Percentiles rank a stretch among this genome's conserved stretches.
phyloP scores from a whole-genome alignment of 2,329 filamentous ascomycete species.

The Helminthosporium solani region DNA sequence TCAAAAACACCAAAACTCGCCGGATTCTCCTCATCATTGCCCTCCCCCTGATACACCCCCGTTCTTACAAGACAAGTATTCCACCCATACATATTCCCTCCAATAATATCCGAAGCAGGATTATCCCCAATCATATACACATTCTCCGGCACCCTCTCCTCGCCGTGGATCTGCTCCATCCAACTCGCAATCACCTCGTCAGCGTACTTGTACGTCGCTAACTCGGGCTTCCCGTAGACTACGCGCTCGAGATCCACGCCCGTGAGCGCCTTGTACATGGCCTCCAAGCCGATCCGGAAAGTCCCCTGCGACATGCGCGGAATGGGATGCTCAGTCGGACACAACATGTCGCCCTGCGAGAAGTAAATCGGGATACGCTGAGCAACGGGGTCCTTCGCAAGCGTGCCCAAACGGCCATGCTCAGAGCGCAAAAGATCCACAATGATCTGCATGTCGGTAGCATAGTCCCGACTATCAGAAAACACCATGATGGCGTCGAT shows the following conservation, averaged over 20 bases:
- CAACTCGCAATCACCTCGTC: conserved; percentile 70
- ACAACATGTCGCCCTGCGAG: conserved; percentile 64
- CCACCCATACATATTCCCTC: conserved; percentile 80
- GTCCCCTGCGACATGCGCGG: conserved; percentile 72
- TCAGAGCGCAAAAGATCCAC: conserved; percentile 70
- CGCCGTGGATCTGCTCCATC: conserved; percentile 75
- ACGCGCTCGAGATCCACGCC: conserved; percentile 72
- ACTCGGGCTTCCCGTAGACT: conserved; percentile 73
- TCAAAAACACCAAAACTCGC: conserved; percentile 75
- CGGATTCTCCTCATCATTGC: conserved; percentile 74
- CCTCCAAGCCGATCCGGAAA: conserved; percentile 74
- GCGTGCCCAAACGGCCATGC: conserved; percentile 65
- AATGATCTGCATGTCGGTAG: conserved; percentile 74
- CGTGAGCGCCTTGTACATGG: conserved; percentile 70
- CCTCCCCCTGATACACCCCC: conserved; percentile 74
- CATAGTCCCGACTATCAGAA: conserved; percentile 72
- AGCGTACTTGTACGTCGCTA: conserved; percentile 76
- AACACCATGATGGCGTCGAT: conserved; percentile 76
- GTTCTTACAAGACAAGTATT: conserved; percentile 78
- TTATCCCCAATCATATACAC: conserved; percentile 79
- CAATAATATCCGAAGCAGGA: conserved; percentile 71
- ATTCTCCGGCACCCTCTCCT: conserved; percentile 67
- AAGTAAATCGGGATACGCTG: conserved; percentile 75
- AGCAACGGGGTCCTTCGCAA: conserved; percentile 64
- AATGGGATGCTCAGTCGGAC: conserved; percentile 59